phyloP scores from a whole-genome alignment of 805 yeast species.

The Dipodascopsis uninucleata region DNA sequence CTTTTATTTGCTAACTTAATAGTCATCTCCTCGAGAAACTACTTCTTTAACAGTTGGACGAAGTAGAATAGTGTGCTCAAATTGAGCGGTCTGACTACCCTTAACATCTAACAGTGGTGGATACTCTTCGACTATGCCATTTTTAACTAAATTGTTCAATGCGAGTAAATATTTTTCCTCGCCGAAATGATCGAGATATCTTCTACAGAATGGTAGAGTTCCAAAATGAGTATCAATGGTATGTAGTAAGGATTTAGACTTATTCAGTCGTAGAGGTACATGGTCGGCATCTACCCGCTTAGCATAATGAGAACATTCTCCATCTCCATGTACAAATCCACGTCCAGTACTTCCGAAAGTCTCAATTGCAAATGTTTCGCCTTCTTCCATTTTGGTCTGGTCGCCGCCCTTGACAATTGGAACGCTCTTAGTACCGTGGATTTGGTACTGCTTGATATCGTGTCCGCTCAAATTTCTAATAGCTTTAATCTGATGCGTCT shows the following conservation, averaged over 20 bases:
- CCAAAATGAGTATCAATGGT: slow-evolving; percentile 82
- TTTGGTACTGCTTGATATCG: slow-evolving; percentile 74
- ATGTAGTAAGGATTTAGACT: slow-evolving; percentile 65
- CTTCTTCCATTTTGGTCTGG: slow-evolving; percentile 97
- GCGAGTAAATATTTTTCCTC: slow-evolving; percentile 89
- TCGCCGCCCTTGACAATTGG: slow-evolving; percentile 95
- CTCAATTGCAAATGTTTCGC: slow-evolving; percentile 96
- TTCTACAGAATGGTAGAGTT: slow-evolving; percentile 92
- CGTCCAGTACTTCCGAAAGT: slow-evolving; percentile 97
- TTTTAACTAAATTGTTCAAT: slow-evolving; percentile 72
- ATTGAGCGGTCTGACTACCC: slow-evolving; percentile 94
- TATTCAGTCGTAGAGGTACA: slow-evolving; percentile 55
- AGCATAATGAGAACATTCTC: slow-evolving; percentile 95
- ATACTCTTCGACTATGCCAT: slow-evolving; percentile 87
- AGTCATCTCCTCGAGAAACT: slow-evolving; percentile 93
- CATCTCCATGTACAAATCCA: slow-evolving; percentile 79
- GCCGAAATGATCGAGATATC: slow-evolving; percentile 87
- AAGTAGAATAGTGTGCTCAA: slow-evolving; percentile 78
- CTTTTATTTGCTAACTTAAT: too few relatives aligned
- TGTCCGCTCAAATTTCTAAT: slow-evolving; percentile 94
- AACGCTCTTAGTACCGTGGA: slow-evolving; percentile 94
- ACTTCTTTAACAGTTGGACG: slow-evolving; percentile 93
- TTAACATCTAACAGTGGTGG: slow-evolving; percentile 83
- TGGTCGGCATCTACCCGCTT: slow-evolving; percentile 48
- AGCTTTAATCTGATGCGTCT: slow-evolving; percentile 76